These are phyloP conservation scores for Lipomyces anomalus DNA, from an alignment of 805 yeast species.

Conservation along the genomic window DNA sequence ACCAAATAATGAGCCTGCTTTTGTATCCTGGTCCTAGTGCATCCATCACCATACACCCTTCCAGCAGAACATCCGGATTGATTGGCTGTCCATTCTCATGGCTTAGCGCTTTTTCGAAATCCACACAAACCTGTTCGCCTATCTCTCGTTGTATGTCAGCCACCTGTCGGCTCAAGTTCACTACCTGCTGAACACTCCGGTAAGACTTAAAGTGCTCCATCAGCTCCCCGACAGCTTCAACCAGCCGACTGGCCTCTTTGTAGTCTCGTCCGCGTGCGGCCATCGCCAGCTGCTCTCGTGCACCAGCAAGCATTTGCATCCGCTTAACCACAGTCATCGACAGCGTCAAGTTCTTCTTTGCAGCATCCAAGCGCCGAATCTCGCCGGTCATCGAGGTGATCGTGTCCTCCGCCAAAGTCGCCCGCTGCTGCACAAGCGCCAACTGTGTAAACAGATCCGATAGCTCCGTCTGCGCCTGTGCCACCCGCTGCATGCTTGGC, in stretches of 20 bases:
- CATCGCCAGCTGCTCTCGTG: constrained; percentile 55
- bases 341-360: constrained; percentile 75
- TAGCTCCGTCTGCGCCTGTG: constrained; percentile 18
- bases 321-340: constrained; percentile 84
- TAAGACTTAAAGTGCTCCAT: constrained; percentile 69
- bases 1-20: constrained; percentile 65
- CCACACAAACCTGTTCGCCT: constrained; percentile 64
- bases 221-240: constrained; percentile 69
- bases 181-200: constrained; percentile 76
- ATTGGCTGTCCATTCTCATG: constrained; percentile 27
- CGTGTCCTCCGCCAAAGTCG: constrained; percentile 51
- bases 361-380: constrained; percentile 71
- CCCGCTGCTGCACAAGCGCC: constrained; percentile 43
- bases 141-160: constrained; percentile 54
- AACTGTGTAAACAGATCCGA: constrained; percentile 33
- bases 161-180: constrained; percentile 55
- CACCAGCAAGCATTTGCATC: constrained; percentile 76
- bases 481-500: constrained; percentile 22
- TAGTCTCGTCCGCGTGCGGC: constrained; percentile 44
- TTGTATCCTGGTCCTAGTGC: constrained; percentile 51
- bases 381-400: constrained; percentile 68
- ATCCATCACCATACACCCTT: constrained; percentile 72
- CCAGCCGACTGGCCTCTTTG: constrained; percentile 50
- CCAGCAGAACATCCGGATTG: constrained; percentile 31
- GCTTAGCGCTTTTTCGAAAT: constrained; percentile 53